Conservation (phyloP, 2,329 filamentous ascomycete genomes). For the Phialocephala sp. region DNA sequence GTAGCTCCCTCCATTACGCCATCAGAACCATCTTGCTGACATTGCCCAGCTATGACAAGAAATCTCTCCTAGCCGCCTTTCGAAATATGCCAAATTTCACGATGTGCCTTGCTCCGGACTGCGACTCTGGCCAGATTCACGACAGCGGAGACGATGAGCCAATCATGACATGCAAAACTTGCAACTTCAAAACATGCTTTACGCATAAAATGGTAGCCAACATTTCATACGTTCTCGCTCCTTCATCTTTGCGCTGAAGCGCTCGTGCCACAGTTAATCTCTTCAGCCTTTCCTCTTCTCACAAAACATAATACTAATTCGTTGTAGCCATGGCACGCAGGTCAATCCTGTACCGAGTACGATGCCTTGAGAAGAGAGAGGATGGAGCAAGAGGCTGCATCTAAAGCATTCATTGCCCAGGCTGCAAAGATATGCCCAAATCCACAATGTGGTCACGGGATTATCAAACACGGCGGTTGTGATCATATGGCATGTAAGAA, state of each 20-base stretch:
- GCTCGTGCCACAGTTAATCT: no score
- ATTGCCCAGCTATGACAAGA: constrained; percentile 48
- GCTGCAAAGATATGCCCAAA: constrained; percentile 22
- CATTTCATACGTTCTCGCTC: no score
- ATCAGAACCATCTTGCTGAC: not conserved
- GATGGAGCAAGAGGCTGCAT: constrained; percentile 25
- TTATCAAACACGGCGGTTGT: constrained; percentile 26
- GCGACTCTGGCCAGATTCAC: constrained; percentile 59
- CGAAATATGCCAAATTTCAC: constrained; percentile 52
- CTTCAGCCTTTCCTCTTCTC: no score
- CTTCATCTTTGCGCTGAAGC: no score
- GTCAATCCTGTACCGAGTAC: constrained; percentile 49
- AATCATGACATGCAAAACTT: constrained; percentile 50
- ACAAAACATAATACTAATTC: no score
- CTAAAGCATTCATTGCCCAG: constrained; percentile 3
- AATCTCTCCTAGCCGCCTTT: constrained; percentile 51
- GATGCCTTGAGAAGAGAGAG: constrained; percentile 36
- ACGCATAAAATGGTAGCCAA: constrained; percentile 43
- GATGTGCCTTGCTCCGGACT: constrained; percentile 57
- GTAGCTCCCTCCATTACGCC: not conserved
- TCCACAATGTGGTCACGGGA: constrained; percentile 14
- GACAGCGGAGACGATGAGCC: constrained; percentile 47
- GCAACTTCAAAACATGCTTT: constrained; percentile 50
- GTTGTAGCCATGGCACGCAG: constrained; percentile 16
- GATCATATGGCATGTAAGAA: constrained; percentile 34